Conservation (phyloP, 2,329 filamentous ascomycete species). For the Epichloe sibirici region DNA sequence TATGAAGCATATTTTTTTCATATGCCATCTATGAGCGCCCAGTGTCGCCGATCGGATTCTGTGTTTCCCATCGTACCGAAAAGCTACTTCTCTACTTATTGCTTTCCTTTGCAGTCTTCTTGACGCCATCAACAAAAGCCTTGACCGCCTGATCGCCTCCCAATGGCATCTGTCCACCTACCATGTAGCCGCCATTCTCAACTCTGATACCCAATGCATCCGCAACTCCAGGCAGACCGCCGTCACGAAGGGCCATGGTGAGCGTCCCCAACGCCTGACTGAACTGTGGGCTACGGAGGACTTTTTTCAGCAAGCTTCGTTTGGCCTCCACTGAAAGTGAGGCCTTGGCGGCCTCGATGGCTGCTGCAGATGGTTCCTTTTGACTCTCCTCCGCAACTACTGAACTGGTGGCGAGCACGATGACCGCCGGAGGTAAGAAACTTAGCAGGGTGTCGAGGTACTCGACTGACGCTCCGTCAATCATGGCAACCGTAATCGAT, state of each 20-base stretch:
- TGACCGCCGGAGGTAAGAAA: slow-evolving; percentile 65
- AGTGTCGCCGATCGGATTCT: background rate
- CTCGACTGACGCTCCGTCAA: slow-evolving; percentile 51
- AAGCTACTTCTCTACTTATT: slow-evolving; percentile 10
- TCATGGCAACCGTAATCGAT: slow-evolving; percentile 62
- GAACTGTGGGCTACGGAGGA: slow-evolving; percentile 83
- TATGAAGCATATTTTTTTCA: background rate
- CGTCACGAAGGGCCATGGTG: slow-evolving; percentile 79
- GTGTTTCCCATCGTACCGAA: background rate
- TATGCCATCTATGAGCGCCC: background rate
- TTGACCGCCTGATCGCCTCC: slow-evolving; percentile 83
- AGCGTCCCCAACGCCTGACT: slow-evolving; percentile 74
- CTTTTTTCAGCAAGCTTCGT: slow-evolving; percentile 65
- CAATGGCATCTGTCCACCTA: slow-evolving; percentile 66
- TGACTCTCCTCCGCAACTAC: slow-evolving; percentile 42
- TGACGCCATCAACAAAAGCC: slow-evolving; percentile 83
- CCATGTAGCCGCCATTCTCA: slow-evolving; percentile 71
- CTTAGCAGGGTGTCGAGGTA: slow-evolving; percentile 63
- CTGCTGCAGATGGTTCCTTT: slow-evolving; percentile 55
- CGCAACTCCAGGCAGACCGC: slow-evolving; percentile 78
- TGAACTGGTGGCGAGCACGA: slow-evolving; percentile 60
- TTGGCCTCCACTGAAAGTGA: slow-evolving; percentile 67
- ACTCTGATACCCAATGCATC: slow-evolving; percentile 75
- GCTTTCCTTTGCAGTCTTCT: slow-evolving; percentile 58
- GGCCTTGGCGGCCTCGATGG: slow-evolving; percentile 59